Base-by-base conservation (phyloP, 2,329 filamentous ascomycete species). In the Trichoderma guizhouense region DNA sequence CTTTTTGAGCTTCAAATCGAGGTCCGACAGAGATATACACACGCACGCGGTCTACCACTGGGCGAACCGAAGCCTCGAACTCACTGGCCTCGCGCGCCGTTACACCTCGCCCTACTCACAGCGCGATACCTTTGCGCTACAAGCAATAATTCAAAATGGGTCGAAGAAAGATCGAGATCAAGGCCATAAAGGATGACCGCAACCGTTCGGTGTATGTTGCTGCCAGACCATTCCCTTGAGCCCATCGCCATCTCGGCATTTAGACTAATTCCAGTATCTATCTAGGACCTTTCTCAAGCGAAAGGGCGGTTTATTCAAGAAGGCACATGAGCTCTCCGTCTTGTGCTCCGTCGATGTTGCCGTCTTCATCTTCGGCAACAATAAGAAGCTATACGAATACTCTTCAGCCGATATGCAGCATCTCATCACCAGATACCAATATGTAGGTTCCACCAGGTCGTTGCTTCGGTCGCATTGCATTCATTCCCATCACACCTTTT, bases 111-210 rank as follows among this genome's bases (percentile, higher is more conserved):
- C 77, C 74, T 74, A 73, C 73, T 21, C 74, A 47, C 36, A 71
- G 15, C 70, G 71, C 69, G 69, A 72, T 64, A 60, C 51, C 63
- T 21, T 30, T 66, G 75, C 70, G 65, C 71, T 55, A 53, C 71
- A 66, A 39, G 66, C 71, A 21, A 36, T 30, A 36, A 12, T 65
- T 75, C 74, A 80, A 61, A 67, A 99, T 99, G 96, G 96, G 96
- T 82, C 92, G 96, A 83, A 91, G 96, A 88, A 99, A 99, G 90
- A 99, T 99, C 81, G 96, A 98, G 86, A 98, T 99, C 87, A 98
- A 98, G 85, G 94, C 95, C 77, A 98, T 98, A 88, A 98, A 97
- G 84, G 95, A 98, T 90, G 95, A 98, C 84, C 91, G 95, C 79
- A 98, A 98, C 81, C 94, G 95, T 81, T 97, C 95, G 79, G 95